Base-by-base conservation (phyloP, 2,329 filamentous ascomycete species). In the Aureobasidium sp. region DNA sequence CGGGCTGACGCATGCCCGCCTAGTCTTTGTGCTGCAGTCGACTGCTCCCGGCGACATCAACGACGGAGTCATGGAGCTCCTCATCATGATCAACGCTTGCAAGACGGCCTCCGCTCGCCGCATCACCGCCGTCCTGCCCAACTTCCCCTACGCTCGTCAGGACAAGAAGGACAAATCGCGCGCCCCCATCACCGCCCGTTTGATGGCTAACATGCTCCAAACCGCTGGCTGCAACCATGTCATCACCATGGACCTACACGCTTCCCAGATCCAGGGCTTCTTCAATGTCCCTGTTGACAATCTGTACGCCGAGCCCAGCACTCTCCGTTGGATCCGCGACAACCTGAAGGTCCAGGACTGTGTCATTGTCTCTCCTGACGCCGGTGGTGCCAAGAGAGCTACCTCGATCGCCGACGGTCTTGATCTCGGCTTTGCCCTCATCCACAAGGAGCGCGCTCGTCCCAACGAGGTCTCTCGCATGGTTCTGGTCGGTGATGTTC, bases 41-140 rank as follows among this genome's bases (percentile, higher is more conserved):
- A 95, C 93, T 42, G 85, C 88, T 35, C 91, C 91, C 2, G 90
- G 91, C 68, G 90, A 96, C 68, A 94, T 97, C 74, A 98, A 98
- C 72, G 91, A 97, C 69, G 90, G 90, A 45, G 80, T 98, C 56
- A 97, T 98, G 91, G 91, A 98, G 73, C 81, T 97, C 32, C 80
- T 97, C 61, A 96, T 97, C 73, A 95, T 96, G 84, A 94, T 96
- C 71, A 94, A 95, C 67, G 91, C 91, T 59, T 96, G 91, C 78
- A 85, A 88, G 69, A 88, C 84, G 21, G 85, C 85, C 37, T 87
- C 84, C 30, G 91, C 91, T 11, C 84, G 90, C 59, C 87, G 91
- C 59, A 95, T 97, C 72, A 96, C 91, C 19, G 91, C 90, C 59
- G 88, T 96, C 59, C 87, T 96, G 48, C 91, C 91, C 61, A 96